Conservation (phyloP, 2,329 filamentous ascomycete species). For the Pyrenochaeta sp. region DNA sequence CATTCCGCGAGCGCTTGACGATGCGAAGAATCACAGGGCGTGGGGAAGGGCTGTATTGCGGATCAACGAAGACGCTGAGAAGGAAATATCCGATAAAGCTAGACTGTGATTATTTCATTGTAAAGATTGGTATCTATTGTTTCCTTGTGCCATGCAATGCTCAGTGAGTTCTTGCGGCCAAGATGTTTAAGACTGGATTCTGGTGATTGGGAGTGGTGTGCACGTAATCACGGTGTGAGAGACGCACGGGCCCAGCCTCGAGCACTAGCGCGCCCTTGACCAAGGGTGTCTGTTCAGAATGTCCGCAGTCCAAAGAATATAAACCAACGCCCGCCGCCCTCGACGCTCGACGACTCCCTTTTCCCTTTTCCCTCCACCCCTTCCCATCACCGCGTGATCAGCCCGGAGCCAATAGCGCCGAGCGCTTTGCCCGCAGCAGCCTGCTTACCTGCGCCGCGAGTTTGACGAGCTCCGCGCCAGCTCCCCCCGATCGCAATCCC, state of each 20-base stretch:
- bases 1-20: constrained; percentile 59
- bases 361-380: constrained; percentile 2
- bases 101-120: constrained; percentile 13
- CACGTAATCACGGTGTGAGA: no score
- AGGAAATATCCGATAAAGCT: constrained; percentile 2
- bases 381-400: constrained; percentile 1
- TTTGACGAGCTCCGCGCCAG: constrained; percentile 14
- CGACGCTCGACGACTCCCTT: constrained; percentile 15
- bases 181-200: neutral
- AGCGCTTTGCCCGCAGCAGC: constrained; percentile 1
- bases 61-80: constrained; percentile 40
- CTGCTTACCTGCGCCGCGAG: constrained; percentile 2
- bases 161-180: neutral
- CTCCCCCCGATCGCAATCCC: constrained; percentile 10
- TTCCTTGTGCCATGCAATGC: no score
- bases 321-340: constrained; percentile 29
- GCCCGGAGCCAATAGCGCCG: no score
- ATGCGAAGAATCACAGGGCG: constrained; percentile 59
- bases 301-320: constrained; percentile 16
- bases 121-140: no score
- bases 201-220: no score
- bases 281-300: constrained; percentile 28
- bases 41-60: constrained; percentile 66
- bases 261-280: constrained; percentile 29
- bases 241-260: constrained; percentile 17